Evolutionary conservation across 768 basidiomycete genomes (phyloP).

Genomic region (Boletus barrowsii): DNA sequence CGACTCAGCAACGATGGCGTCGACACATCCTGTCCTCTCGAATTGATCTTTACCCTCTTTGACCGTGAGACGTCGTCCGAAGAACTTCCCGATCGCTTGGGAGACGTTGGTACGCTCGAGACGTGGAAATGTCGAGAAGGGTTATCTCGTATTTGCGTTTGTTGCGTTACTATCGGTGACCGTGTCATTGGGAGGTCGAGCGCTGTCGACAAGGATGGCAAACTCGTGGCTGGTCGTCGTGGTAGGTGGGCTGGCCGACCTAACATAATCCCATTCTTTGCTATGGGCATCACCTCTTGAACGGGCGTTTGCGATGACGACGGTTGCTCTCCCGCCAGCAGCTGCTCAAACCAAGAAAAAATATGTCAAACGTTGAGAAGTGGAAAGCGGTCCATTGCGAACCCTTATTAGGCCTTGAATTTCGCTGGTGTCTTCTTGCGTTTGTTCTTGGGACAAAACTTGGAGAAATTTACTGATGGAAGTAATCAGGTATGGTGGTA

Average conservation of each 20-base stretch:
- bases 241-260: conserved; percentile 30
- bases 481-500: conserved; percentile 39
- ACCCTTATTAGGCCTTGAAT: conserved; percentile 51
- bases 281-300: conserved; percentile 8
- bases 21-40: conserved; percentile 26
- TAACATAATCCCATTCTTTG: conserved; percentile 12
- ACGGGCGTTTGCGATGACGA: conserved; percentile 14
- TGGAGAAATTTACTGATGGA: conserved; percentile 33
- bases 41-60: conserved; percentile 33
- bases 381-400: conserved; percentile 46
- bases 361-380: conserved; percentile 37
- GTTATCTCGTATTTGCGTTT: conserved; percentile 13
- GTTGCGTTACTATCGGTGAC: conserved; percentile 9
- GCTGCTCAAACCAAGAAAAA: conserved; percentile 46
- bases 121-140: conserved; percentile 1
- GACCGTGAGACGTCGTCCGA: conserved; percentile 31
- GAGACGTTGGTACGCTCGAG: conserved; percentile 11
- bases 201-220: conserved; percentile 12
- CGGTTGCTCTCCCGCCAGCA: conserved; percentile 28
- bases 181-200: conserved; percentile 15
- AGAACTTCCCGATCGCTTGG: conserved; percentile 27
- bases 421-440: conserved; percentile 26
- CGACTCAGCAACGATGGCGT: conserved; percentile 46
- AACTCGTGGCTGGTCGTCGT: conserved; percentile 14
- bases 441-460: conserved; percentile 22